Conservation (phyloP, 2,329 filamentous ascomycete species). For the Phoma herbarum region DNA sequence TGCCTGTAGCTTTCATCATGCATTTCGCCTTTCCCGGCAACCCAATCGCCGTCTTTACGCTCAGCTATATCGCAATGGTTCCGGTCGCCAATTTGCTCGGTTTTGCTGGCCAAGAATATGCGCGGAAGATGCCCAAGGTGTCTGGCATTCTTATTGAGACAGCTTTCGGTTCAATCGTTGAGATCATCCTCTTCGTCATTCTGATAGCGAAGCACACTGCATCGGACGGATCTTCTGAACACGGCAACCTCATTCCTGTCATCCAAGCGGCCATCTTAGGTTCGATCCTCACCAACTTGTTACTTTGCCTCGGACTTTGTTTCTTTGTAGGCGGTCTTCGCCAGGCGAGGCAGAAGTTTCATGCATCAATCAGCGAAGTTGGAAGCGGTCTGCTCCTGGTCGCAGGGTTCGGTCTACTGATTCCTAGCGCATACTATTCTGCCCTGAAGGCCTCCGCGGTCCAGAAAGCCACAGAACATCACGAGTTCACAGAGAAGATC, state of each 20-base stretch:
- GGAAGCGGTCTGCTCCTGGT: slow-evolving; percentile 80
- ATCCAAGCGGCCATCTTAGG: slow-evolving; percentile 86
- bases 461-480: slow-evolving; percentile 36
- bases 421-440: slow-evolving; percentile 48
- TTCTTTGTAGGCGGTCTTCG: slow-evolving; percentile 80
- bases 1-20: slow-evolving; percentile 73
- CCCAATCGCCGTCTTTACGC: slow-evolving; percentile 70
- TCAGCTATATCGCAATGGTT: slow-evolving; percentile 79
- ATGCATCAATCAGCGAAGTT: slow-evolving; percentile 79
- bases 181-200: slow-evolving; percentile 82
- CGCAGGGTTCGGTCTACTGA: slow-evolving; percentile 66
- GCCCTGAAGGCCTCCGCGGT: slow-evolving; percentile 55
- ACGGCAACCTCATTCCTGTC: slow-evolving; percentile 63
- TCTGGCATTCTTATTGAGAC: slow-evolving; percentile 68
- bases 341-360: slow-evolving; percentile 74
- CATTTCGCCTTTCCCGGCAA: slow-evolving; percentile 62
- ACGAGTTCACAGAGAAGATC: slow-evolving; percentile 45
- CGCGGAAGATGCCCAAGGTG: slow-evolving; percentile 78
- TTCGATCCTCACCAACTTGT: slow-evolving; percentile 80
- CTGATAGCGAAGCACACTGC: slow-evolving; percentile 63
- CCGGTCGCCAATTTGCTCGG: slow-evolving; percentile 78
- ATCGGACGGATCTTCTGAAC: slow-evolving; percentile 53
- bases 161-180: slow-evolving; percentile 74
- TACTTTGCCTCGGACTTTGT: slow-evolving; percentile 80
- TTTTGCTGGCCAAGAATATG: slow-evolving; percentile 75